Conservation (phyloP, 352 stramenopile species). For the Pythium pectinolyticum region DNA sequence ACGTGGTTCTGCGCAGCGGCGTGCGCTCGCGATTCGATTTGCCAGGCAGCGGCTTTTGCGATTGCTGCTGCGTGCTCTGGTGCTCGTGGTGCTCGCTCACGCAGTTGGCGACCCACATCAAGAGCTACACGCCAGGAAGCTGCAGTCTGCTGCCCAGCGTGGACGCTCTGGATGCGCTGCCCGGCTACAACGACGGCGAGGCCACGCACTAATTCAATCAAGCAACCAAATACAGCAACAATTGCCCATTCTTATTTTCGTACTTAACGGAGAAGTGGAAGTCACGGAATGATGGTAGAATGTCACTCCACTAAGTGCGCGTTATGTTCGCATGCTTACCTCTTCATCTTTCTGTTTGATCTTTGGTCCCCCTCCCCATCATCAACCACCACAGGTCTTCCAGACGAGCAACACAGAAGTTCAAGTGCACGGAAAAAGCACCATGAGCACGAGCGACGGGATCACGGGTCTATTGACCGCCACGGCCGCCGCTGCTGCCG, state of each 20-base stretch:
- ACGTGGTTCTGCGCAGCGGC: slow-evolving; percentile 24
- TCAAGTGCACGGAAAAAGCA: neutral
- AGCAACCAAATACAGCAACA: too few species aligned
- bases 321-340: neutral
- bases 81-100: slow-evolving; percentile 38
- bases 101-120: slow-evolving; percentile 57
- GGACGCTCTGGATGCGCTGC: neutral
- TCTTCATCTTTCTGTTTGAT: too few species aligned
- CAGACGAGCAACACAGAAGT: too few species aligned
- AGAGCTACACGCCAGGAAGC: slow-evolving; percentile 48
- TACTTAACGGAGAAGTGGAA: too few species aligned
- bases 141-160: slow-evolving; percentile 18
- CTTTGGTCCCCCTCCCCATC: neutral
- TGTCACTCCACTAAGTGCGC: neutral
- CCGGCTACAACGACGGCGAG: neutral
- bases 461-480: slow-evolving; percentile 48
- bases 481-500: slow-evolving; percentile 49
- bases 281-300: neutral
- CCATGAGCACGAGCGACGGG: slow-evolving; percentile 8
- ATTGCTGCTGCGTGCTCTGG: slow-evolving; percentile 38
- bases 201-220: too few species aligned
- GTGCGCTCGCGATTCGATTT: slow-evolving; percentile 44
- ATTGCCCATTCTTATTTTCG: too few species aligned
- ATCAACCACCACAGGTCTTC: slow-evolving; percentile 1
- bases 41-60: slow-evolving; percentile 31